phyloP scores from a whole-genome alignment of 2,329 filamentous ascomycete species.

The Fusarium falciforme region DNA sequence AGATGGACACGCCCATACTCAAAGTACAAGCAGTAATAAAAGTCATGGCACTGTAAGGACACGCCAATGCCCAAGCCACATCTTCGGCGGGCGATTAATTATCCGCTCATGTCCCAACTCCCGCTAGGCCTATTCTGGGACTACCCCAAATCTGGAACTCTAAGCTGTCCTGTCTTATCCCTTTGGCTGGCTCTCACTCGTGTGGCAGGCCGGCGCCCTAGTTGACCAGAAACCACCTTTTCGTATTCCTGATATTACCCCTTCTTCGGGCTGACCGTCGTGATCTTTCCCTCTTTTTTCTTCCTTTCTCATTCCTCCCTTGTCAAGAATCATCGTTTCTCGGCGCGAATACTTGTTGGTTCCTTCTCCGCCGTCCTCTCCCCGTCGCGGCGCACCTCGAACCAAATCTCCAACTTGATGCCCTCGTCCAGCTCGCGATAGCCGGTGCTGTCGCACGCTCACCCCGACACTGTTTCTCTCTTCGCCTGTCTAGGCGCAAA shows the following conservation, averaged over 20 bases:
- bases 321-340: conserved; percentile 2
- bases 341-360: background rate
- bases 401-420: conserved; percentile 38
- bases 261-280: conserved; percentile 31
- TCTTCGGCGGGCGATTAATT: conserved; percentile 28
- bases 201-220: conserved; percentile 28
- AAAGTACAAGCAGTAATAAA: background rate
- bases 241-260: conserved; percentile 40
- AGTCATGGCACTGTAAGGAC: background rate
- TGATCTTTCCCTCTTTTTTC: conserved; percentile 20
- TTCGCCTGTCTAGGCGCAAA: conserved; percentile 10
- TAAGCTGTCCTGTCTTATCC: conserved; percentile 44
- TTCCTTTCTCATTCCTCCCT: conserved; percentile 2
- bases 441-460: conserved; percentile 31
- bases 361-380: conserved; percentile 12
- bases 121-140: conserved; percentile 32
- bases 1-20: background rate
- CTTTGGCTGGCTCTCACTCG: conserved; percentile 34
- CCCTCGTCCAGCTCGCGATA: conserved; percentile 35
- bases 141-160: conserved; percentile 36
- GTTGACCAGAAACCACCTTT: conserved; percentile 32
- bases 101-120: background rate
- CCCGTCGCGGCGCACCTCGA: conserved; percentile 23
- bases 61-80: conserved; percentile 3
- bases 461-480: background rate